Conservation (phyloP, 1,284 basidiomycete genomes). For the Naganishia cerealis region DNA sequence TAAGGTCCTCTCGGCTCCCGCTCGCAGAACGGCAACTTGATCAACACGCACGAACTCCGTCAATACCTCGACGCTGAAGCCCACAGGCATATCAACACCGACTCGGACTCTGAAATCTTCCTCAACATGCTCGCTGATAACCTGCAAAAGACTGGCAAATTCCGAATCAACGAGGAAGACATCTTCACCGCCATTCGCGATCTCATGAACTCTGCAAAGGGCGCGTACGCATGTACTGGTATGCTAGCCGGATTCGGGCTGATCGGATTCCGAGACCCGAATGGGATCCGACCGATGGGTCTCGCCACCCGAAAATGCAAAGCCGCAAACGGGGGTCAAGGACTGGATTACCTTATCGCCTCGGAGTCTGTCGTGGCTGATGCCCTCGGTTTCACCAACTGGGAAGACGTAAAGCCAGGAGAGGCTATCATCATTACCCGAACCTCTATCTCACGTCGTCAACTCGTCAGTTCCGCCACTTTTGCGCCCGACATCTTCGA, state of each 20-base stretch:
- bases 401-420: conserved; percentile 92
- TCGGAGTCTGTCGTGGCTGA: conserved; percentile 96
- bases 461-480: conserved; percentile 67
- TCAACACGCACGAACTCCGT: conserved; percentile 83
- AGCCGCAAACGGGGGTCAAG: conserved; percentile 54
- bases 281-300: conserved; percentile 91
- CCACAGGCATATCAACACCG: conserved; percentile 98
- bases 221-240: conserved; percentile 93
- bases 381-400: conserved; percentile 83
- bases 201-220: conserved; percentile 83
- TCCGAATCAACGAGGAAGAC: conserved; percentile 96
- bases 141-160: conserved; percentile 96
- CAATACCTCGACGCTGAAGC: conserved; percentile 94
- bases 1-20: neutral
- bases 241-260: conserved; percentile 99
- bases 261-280: conserved; percentile 98
- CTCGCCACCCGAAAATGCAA: conserved; percentile 67
- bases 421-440: conserved; percentile 95
- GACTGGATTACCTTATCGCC: conserved; percentile 84
- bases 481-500: conserved; percentile 99
- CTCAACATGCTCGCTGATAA: conserved; percentile 98
- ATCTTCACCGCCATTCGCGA: conserved; percentile 91
- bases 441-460: conserved; percentile 67
- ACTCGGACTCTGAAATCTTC: conserved; percentile 94
- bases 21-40: conserved; percentile 93